These are phyloP conservation scores for Colletotrichum lupini DNA, from an alignment of 2,329 filamentous ascomycete genomes.

Conservation along the genomic window DNA sequence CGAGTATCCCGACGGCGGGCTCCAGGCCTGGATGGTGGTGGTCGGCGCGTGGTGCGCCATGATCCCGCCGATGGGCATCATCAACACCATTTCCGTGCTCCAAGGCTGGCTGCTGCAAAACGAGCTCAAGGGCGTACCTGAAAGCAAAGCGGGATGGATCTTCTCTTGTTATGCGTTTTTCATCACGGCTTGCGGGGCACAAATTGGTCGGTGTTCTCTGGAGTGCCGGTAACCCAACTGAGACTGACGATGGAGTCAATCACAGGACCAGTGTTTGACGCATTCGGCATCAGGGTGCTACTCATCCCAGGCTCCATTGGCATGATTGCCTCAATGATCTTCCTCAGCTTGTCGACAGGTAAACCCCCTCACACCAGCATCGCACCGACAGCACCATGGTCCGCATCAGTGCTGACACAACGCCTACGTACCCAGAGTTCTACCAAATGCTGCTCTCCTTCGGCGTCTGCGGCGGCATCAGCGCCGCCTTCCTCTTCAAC, in stretches of 20 bases:
- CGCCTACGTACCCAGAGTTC: slow-evolving; percentile 52
- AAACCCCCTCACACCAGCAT: not conserved
- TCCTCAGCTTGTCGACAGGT: not conserved
- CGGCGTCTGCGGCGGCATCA: slow-evolving; percentile 71
- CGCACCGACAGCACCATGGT: not conserved
- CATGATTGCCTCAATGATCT: not conserved
- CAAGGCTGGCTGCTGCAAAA: not conserved
- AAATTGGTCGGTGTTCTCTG: not conserved
- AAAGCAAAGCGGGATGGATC: not conserved
- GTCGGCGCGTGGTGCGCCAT: not conserved
- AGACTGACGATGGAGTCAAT: not conserved
- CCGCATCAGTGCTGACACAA: too few relatives aligned
- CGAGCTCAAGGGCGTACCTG: not conserved
- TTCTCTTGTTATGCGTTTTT: not conserved
- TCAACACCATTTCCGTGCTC: not conserved
- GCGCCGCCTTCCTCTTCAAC: slow-evolving; percentile 76
- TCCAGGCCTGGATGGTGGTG: not conserved
- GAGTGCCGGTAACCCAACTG: not conserved
- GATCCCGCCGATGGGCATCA: not conserved
- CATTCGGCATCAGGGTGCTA: not conserved
- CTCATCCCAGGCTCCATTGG: not conserved
- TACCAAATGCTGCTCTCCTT: slow-evolving; percentile 80
- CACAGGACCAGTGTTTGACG: not conserved
- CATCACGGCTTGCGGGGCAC: not conserved
- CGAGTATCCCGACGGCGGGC: not conserved